Base-by-base conservation (phyloP, 1,284 basidiomycete species). In the Puccinia horiana region DNA sequence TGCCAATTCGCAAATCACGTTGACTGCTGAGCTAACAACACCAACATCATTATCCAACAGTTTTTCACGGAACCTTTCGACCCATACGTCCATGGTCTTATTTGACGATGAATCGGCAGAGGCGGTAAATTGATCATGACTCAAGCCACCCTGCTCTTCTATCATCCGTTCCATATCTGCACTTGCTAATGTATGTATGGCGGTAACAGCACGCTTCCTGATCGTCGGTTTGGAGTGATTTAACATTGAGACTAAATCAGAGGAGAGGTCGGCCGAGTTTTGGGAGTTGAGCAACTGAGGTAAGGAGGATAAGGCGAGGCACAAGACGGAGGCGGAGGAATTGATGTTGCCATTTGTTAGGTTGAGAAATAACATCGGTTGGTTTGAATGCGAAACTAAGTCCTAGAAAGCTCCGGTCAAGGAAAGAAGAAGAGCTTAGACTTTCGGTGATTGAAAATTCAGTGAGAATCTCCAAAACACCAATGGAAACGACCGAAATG, bases 1-100 rank as follows among this genome's bases (percentile, higher is more conserved):
- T 3, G 94, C 93, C 40, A 99, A 90, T 88, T 99, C 97, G 87
- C 95, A 97, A 20, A 99, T 89, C 69, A 98, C 93, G 84, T 96
- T 98, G 77, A 98, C 92, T 0, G 95, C 93, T 0, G 96, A 94
- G 35, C 93, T 92, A 18, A 98, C 91, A 9, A 99, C 97, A 77
- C 93, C 90, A 83, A 91, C 88, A 87, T 98, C 95, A 1, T 92
- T 87, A 86, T 98, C 95, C n/a, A 92, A 91, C 23, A 98, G 88
- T 84, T 92, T 93, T 85, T 97, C 95, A 84, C 92, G 90, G 76
- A 99, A 86, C 72, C 93, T 83, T 61, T 86, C 85, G 83, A 85
- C 85, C 32, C 79, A 81, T 40, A 40, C 29, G 44, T 63, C 42
- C 78, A 80, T 80, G 35, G n/a, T 35, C 54, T 63, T 70, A 35